Base-by-base conservation (phyloP, 164 flowering plant species). In the Euptelea pleiosperma region DNA sequence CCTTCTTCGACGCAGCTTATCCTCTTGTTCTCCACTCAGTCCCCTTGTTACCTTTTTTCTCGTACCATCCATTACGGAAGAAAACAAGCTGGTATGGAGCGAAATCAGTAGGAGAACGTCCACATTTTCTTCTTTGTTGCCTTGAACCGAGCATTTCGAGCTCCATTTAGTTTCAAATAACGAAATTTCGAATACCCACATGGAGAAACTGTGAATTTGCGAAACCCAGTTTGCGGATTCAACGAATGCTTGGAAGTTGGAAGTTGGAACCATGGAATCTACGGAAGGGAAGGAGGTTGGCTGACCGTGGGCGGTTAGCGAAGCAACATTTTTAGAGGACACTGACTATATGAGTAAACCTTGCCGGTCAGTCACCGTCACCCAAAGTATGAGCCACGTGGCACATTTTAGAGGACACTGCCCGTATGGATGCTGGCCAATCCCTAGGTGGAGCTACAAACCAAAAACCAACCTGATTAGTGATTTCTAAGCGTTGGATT, bases 41-140 rank as follows among this genome's bases (percentile, higher is more conserved):
- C 48, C 21, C 21, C 9, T 65, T 37, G 58, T 63, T 37, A 26
- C 31, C 25, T 36, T 47, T 29, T 31, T 58, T 51, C 52, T 48
- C 72, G 64, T 73, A 68, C 26, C 70, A 75, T 76, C 88, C 80
- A 79, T 83, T 42, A 73, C 73, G 73, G 49, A 53, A 58, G 25
- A 63, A 63, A 67, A 73, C 44, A 63, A 53, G 44, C 30, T 2
- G 25, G 41, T 19, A 21, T 39, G 58, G 61, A 29, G 29, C 12
- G 4, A 52, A 40, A 26, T 56, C 58, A 53, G 31, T 34, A 34
- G 29, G 63, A 67, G 44, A 66, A 63, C 55, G 64, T 46, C 68
- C 82, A 70, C 81, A 73, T 78, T 76, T 79, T 79, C 73, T 61
- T 81, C 79, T 72, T 83, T 10, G 69, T 53, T 14, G 63, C 58